Evolutionary conservation across 768 basidiomycete genomes (phyloP).

Genomic region (Lactarius deliciosus): DNA sequence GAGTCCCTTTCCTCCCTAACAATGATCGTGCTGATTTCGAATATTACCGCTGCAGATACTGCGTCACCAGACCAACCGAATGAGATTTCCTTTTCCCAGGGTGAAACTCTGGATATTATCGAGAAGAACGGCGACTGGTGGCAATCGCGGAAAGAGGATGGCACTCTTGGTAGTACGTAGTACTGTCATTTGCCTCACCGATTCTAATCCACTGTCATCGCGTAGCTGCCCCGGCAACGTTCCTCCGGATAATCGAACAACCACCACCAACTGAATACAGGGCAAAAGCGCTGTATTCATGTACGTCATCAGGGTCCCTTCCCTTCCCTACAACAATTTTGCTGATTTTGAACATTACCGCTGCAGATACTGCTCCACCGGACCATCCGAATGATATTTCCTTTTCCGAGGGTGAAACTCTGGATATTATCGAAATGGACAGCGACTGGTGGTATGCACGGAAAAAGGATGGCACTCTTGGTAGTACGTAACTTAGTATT

Average conservation of each 20-base stretch:
- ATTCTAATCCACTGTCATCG: not conserved
- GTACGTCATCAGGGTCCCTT: conserved; percentile 41
- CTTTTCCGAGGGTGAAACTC: conserved; percentile 86
- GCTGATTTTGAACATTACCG: not conserved
- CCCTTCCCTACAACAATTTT: not conserved
- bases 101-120: conserved; percentile 87
- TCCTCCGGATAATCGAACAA: no score
- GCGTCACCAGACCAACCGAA: conserved; percentile 93
- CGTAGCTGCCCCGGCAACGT: conserved; percentile 82
- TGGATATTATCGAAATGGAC: conserved; percentile 90
- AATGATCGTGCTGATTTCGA: not conserved
- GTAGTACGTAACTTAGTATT: conserved; percentile 66
- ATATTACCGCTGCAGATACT: conserved; percentile 54
- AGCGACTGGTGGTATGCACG: conserved; percentile 93
- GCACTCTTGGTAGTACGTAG: conserved; percentile 71
- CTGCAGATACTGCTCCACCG: conserved; percentile 79
- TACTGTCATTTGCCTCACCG: conserved; percentile 20
- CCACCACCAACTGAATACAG: conserved; percentile 45
- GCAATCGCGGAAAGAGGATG: conserved; percentile 81
- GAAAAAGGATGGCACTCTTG: conserved; percentile 70
- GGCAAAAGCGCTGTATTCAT: conserved; percentile 88
- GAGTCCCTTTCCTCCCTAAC: not conserved
- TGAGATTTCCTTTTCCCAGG: conserved; percentile 91
- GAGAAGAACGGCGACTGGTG: conserved; percentile 95
- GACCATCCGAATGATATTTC: conserved; percentile 97